A percentile compares a stretch with the other conserved stretches of the same genome.
Evolutionary conservation across 306 rosid genomes (phyloP).

Genomic region (Inga oerstediana): DNA sequence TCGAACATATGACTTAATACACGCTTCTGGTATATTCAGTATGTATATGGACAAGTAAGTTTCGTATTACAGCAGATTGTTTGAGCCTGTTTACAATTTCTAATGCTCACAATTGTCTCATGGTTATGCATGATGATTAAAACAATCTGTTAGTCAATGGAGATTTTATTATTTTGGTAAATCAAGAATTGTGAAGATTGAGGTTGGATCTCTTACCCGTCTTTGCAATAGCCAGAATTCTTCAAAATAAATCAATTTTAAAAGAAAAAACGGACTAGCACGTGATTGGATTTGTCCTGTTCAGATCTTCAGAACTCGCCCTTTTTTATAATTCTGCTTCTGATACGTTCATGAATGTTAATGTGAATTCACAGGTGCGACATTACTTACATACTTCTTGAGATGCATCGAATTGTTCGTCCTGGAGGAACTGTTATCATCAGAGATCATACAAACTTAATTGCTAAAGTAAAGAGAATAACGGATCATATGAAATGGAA

Average conservation of each 20-base stretch:
- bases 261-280: neutral
- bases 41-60: conserved; percentile 56
- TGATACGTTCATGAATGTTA: neutral
- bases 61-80: neutral
- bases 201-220: neutral
- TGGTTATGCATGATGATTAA: neutral
- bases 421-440: conserved; percentile 53
- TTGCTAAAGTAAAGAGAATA: conserved; percentile 49
- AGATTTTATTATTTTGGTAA: neutral
- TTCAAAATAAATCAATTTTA: neutral
- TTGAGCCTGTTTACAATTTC: conserved; percentile 12
- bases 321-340: neutral
- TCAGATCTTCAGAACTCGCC: neutral
- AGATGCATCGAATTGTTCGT: conserved; percentile 60
- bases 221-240: neutral
- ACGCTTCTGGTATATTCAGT: conserved; percentile 53
- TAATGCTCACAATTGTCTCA: neutral
- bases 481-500: conserved; percentile 52
- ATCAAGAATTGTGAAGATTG: neutral
- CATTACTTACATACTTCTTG: conserved; percentile 44
- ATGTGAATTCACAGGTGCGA: conserved; percentile 49
- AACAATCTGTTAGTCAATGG: neutral
- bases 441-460: conserved; percentile 43
- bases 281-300: neutral
- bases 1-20: conserved; percentile 62